phyloP scores from a whole-genome alignment of 2,329 filamentous ascomycete species.

The Tolypocladium album region DNA sequence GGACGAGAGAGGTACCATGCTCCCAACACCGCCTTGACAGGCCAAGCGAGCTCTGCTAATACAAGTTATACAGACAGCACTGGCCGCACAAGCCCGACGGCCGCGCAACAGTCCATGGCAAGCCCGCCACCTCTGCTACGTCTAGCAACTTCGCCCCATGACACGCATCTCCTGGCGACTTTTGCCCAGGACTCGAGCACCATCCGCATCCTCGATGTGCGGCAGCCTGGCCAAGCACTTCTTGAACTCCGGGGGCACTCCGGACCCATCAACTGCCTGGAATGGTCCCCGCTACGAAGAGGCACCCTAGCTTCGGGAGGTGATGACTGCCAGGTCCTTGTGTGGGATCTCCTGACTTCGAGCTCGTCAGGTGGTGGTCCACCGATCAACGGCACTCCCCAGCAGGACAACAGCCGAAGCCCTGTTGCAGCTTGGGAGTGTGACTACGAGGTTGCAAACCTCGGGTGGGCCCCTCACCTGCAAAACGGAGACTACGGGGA shows the following conservation, averaged over 20 bases:
- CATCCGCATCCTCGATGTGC: slow-evolving; percentile 90
- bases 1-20: slow-evolving; percentile 52
- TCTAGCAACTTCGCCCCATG: slow-evolving; percentile 84
- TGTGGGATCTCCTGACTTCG: slow-evolving; percentile 82
- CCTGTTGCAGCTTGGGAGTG: slow-evolving; percentile 74
- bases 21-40: neutral
- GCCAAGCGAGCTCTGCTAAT: slow-evolving; percentile 8
- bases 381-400: slow-evolving; percentile 36
- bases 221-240: slow-evolving; percentile 89
- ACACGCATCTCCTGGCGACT: slow-evolving; percentile 90
- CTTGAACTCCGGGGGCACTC: slow-evolving; percentile 86
- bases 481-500: slow-evolving; percentile 61
- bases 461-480: slow-evolving; percentile 72
- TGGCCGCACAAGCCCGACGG: slow-evolving; percentile 60
- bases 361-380: slow-evolving; percentile 30
- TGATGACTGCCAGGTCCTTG: slow-evolving; percentile 81
- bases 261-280: slow-evolving; percentile 79
- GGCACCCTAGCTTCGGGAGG: slow-evolving; percentile 85
- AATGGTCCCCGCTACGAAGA: slow-evolving; percentile 84
- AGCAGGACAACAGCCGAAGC: slow-evolving; percentile 47
- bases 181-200: slow-evolving; percentile 89
- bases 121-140: slow-evolving; percentile 70
- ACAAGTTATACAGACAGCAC: slow-evolving; percentile 37
- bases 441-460: slow-evolving; percentile 77
- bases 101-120: slow-evolving; percentile 66